Evolutionary conservation across 805 yeast genomes (phyloP), one percentile per base, ranked within the genome.

Genomic region (Cyberlindnera nakhonratchasimensis): DNA sequence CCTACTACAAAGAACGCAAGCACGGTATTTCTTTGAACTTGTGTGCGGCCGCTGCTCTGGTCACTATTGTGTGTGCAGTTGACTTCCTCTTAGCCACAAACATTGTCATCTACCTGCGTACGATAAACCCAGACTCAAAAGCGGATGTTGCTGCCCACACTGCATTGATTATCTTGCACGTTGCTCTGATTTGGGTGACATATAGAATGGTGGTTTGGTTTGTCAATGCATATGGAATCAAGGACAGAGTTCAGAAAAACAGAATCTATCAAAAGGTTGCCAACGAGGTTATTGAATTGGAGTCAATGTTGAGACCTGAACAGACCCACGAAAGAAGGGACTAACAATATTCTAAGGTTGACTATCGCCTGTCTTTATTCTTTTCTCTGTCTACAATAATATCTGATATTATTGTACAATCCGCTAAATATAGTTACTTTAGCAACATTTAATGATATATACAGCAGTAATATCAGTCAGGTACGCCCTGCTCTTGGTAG

Each of bases 1-100:
- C 53, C 9, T 48, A 48, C 30, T 39, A 51, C 35, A 50, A 54
- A 17, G 42, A 45, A 18, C 43, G 47, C 13, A 53, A 43, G 30
- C 44, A 53, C 6, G 46, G 53, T 16, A 37, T 55, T 4, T 49
- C 61, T 3, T 40, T 46, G 19, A 54, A 53, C 18, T 29, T 65
- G n/a, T 33, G 57, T 17, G 16, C 53, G 8, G 61, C 64, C 8
- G 61, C 62, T 14, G 14, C 53, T 7, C 28, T 57, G 13, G 35
- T 60, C 8, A 62, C 60, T 3, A 9, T 62, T 5, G 40, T 62
- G n/a, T 55, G 59, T 16, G 47, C 51, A 6, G 11, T 58, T 9
- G 61, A 62, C 28, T 63, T 66, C 47, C 44, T 65, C 3, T 49
- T 66, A 14, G 67, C 66, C 11, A 64, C 65, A 6, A 56, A 63